Percentiles rank a stretch among this genome's conserved stretches.
Evolutionary conservation across 768 basidiomycete species (phyloP).

Genomic region (Filobasidium wieringae): DNA sequence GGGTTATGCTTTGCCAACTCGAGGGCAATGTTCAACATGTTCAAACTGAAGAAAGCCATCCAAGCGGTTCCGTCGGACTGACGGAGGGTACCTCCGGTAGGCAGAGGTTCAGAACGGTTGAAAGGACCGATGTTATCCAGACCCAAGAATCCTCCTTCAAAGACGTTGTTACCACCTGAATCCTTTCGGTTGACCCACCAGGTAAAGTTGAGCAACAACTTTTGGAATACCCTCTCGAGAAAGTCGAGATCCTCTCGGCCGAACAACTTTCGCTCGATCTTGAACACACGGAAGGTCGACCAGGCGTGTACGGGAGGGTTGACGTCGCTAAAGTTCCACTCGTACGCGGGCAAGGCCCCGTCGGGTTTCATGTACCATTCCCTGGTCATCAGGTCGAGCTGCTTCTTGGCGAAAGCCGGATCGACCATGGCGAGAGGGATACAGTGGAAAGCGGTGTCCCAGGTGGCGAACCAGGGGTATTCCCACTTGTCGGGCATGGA

Average conservation of each 20-base stretch:
- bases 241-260: constrained; percentile 82
- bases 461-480: constrained; percentile 97
- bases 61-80: constrained; percentile 98
- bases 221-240: constrained; percentile 96
- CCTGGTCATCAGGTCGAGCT: constrained; percentile 84
- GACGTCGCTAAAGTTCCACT: constrained; percentile 98
- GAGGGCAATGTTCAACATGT: constrained; percentile 95
- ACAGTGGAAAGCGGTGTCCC: constrained; percentile 99
- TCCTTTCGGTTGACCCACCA: constrained; percentile 99
- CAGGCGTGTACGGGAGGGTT: constrained; percentile 99
- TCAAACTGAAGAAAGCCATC: constrained; percentile 99
- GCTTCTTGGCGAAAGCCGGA: constrained; percentile 90
- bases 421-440: constrained; percentile 95
- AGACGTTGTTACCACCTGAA: constrained; percentile 83
- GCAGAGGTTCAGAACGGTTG: constrained; percentile 92
- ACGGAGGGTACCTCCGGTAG: constrained; percentile 82
- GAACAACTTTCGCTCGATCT: constrained; percentile 91
- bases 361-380: constrained; percentile 99
- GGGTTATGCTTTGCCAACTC: constrained; percentile 95
- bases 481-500: constrained; percentile 99
- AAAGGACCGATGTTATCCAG: constrained; percentile 97
- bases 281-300: constrained; percentile 93
- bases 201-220: constrained; percentile 89
- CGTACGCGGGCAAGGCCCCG: constrained; percentile 95
- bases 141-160: constrained; percentile 96